These are phyloP conservation scores for Raphidocelis subcapitata DNA, from an alignment of 139 green algal species.

Conservation along the genomic window DNA sequence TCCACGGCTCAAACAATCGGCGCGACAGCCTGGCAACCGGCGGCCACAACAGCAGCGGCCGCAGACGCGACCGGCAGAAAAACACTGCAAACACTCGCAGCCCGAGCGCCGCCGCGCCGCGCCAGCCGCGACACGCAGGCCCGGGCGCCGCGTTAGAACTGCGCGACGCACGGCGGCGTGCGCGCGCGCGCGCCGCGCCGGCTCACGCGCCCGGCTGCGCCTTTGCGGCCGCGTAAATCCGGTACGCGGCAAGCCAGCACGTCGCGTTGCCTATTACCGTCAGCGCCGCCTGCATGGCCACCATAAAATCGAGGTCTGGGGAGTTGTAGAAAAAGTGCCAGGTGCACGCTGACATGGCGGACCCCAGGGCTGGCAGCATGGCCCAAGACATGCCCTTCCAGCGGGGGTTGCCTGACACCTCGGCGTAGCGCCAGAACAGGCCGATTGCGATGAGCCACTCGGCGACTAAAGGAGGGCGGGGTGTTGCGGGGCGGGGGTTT, in stretches of 20 bases:
- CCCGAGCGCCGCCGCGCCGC: no score
- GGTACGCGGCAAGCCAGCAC: conserved; percentile 75
- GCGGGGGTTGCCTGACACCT: conserved; percentile 64
- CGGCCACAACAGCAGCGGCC: no score
- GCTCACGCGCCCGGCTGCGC: not conserved
- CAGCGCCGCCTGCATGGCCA: conserved; percentile 72
- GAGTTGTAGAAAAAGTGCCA: conserved; percentile 93
- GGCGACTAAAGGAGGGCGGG: conserved; percentile 6
- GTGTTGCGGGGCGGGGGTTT: not conserved
- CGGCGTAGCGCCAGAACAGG: conserved; percentile 87
- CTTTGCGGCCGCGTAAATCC: conserved; percentile 57
- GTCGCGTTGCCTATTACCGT: conserved; percentile 83
- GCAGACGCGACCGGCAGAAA: no score
- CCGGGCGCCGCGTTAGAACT: no score
- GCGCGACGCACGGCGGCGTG: no score
- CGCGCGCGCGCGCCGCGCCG: no score
- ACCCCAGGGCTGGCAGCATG: conserved; percentile 85
- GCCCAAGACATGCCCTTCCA: conserved; percentile 92
- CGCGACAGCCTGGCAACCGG: no score
- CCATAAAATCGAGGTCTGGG: conserved; percentile 71
- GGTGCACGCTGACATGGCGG: conserved; percentile 84
- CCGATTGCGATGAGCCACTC: conserved; percentile 88
- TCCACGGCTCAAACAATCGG: no score
- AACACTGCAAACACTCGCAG: no score
- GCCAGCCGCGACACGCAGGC: no score